Evolutionary conservation across 306 rosid species (phyloP), one percentile per base, ranked within the genome.

Genomic region (Rosa persica): DNA sequence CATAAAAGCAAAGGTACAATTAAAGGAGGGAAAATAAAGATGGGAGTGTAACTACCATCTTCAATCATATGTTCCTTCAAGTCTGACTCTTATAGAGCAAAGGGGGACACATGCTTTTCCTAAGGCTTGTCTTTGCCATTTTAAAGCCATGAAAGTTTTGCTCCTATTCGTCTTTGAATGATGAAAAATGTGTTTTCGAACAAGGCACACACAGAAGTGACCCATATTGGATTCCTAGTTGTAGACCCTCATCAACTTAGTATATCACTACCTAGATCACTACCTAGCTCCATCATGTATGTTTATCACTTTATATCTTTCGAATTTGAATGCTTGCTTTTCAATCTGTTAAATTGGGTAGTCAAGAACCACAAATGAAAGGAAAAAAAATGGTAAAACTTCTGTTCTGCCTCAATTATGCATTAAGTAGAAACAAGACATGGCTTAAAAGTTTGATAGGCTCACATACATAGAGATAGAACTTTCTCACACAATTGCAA

Each of bases 21-120:
- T 20, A 0, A 87, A 72, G 87, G 69, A 58, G 82, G 79, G 84
- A 78, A 91, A 86, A 84, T 86, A 83, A 86, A 83, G 86, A 84
- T 83, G 89, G 84, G 83, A 80, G 83, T 78, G 83, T 72, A 89
- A 84, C 90, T 85, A 88, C 93, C 88, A 83, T 91, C 87, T 83
- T 86, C 89, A 76, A 76, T 76, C 60, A 76, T 84, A 68, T 83
- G 87, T 86, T 85, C 83, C 84, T 70, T 85, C 79, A 12, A 39
- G 86, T 78, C 68, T 47, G 54, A 49, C 71, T 67, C 71, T 39
- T 49, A 40, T 66, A 84, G 83, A 80, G 81, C 43, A 83, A 80
- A 82, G 85, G 70, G 87, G 70, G 90, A 78, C 86, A 85, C 85
- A 88, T 88, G 89, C 85, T 87, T 91, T 89, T 85, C 84, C 74